phyloP scores from a whole-genome alignment of 495 filamentous ascomycete genomes.

The Trichodelitschia bisporula region DNA sequence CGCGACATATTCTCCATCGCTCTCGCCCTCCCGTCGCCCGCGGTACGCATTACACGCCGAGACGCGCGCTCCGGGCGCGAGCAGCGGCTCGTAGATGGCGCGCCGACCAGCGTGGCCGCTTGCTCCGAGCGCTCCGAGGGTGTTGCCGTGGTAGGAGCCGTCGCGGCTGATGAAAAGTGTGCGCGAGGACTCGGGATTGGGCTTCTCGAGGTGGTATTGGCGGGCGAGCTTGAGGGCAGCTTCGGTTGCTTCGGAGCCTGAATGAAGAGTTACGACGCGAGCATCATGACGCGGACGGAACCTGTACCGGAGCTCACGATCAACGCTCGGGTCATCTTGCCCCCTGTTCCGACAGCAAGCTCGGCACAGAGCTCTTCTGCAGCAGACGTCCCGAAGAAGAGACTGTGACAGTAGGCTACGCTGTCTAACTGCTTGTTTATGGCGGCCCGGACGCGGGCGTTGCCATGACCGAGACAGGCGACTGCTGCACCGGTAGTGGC shows the following conservation, averaged over 20 bases:
- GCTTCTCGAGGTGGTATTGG: conserved; percentile 34
- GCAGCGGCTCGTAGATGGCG: conserved; percentile 23
- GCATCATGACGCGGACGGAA: too few relatives aligned
- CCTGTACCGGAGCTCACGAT: conserved; percentile 32
- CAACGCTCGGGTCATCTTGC: conserved; percentile 17
- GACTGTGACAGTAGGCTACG: conserved; percentile 5
- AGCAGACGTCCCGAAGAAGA: conserved; percentile 5
- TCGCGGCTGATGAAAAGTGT: conserved; percentile 9
- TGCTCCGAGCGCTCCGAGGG: conserved; percentile 10
- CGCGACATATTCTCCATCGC: conserved; percentile 20
- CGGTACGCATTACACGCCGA: conserved; percentile 47
- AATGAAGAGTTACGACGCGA: conserved; percentile 1
- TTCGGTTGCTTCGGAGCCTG: conserved; percentile 47
- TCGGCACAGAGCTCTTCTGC: conserved; percentile 20
- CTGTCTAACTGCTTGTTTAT: conserved; percentile 3
- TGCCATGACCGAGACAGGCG: conserved; percentile 15
- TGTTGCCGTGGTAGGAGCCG: conserved; percentile 13
- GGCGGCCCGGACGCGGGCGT: conserved; percentile 9
- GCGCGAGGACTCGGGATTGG: conserved; percentile 21
- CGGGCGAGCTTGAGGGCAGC: conserved; percentile 37
- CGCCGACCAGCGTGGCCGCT: conserved; percentile 8
- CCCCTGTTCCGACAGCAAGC: conserved; percentile 12
- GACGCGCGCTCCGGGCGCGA: conserved; percentile 35
- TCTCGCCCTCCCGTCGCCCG: conserved; percentile 15
- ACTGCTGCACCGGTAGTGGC: conserved; percentile 18